Evolutionary conservation across 2,329 filamentous ascomycete genomes (phyloP).

Genomic region (Penicillium glabrum): DNA sequence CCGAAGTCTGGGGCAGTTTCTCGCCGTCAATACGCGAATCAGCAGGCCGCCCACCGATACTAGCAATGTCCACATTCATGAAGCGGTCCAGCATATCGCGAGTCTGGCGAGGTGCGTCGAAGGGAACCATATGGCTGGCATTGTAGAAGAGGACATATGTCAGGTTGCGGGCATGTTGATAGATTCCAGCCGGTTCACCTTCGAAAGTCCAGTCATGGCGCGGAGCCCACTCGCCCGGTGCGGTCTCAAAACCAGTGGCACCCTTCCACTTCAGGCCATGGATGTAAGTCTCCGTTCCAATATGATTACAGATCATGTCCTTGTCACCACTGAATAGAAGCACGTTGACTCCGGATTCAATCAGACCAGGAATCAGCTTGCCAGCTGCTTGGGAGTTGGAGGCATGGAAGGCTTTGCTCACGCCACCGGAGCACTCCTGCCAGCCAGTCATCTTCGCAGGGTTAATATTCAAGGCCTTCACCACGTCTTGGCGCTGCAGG

Average conservation of each 20-base stretch:
- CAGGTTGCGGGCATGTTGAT: conserved; percentile 90
- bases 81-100: conserved; percentile 98
- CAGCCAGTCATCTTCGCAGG: conserved; percentile 81
- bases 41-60: conserved; percentile 76
- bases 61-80: conserved; percentile 86
- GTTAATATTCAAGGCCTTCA: conserved; percentile 77
- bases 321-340: conserved; percentile 90
- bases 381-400: conserved; percentile 71
- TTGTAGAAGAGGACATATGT: conserved; percentile 97
- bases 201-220: conserved; percentile 93
- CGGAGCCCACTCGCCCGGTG: conserved; percentile 86
- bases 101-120: conserved; percentile 80
- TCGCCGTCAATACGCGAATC: conserved; percentile 84
- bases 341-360: conserved; percentile 70
- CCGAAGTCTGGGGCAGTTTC: conserved; percentile 73
- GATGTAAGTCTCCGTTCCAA: conserved; percentile 90
- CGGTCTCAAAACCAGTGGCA: conserved; percentile 84
- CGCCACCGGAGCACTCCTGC: conserved; percentile 83
- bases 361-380: conserved; percentile 71
- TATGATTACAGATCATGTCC: conserved; percentile 95
- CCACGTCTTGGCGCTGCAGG: conserved; percentile 77
- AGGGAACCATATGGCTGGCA: conserved; percentile 96
- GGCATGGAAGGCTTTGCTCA: conserved; percentile 69
- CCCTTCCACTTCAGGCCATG: conserved; percentile 89
- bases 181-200: conserved; percentile 81